These are phyloP conservation scores for Beta macrorhiza DNA, from an alignment of 179 eudicot genomes.

Conservation along the genomic window DNA sequence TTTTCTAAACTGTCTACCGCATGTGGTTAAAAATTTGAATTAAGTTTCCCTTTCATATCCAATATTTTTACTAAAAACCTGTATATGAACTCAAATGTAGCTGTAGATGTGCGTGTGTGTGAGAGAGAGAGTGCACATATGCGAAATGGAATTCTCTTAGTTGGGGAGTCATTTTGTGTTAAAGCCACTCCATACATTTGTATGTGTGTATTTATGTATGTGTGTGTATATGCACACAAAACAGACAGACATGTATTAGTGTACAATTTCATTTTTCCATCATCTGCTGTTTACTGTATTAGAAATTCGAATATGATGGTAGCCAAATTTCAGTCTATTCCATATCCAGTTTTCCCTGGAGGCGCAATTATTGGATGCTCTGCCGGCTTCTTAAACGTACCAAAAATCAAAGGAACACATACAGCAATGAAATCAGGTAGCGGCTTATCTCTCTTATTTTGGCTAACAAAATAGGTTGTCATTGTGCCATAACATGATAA, in stretches of 20 bases:
- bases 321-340: conserved; percentile 95
- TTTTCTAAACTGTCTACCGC: background rate
- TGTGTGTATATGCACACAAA: background rate
- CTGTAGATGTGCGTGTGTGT: too few relatives aligned
- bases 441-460: background rate
- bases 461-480: background rate
- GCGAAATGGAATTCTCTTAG: background rate
- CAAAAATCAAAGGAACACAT: conserved; percentile 96
- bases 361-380: conserved; percentile 98
- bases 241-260: background rate
- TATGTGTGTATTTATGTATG: background rate
- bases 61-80: background rate
- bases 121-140: background rate
- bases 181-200: background rate
- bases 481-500: background rate
- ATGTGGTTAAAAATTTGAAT: background rate
- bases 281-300: conserved; percentile 21
- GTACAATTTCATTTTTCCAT: conserved; percentile 5
- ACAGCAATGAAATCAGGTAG: conserved; percentile 99
- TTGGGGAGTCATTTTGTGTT: background rate
- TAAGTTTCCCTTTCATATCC: background rate
- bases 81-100: too few relatives aligned
- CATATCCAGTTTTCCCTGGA: conserved; percentile 99
- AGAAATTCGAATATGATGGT: conserved; percentile 41
- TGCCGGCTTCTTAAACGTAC: conserved; percentile 96